Conservation (phyloP, 257 asterid species). For the Avicennia marina region DNA sequence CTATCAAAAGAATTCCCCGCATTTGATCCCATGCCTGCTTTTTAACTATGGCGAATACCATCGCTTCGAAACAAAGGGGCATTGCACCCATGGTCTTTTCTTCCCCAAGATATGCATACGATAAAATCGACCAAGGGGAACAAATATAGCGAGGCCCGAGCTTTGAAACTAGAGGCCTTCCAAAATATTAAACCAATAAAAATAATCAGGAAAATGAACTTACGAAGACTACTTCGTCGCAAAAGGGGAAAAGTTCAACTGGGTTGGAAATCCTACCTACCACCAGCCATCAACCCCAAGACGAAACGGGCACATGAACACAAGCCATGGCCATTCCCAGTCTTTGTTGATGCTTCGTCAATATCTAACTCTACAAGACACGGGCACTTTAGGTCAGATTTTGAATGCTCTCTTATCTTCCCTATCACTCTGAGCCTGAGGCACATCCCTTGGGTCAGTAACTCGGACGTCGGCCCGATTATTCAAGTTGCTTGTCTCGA, state of each 20-base stretch:
- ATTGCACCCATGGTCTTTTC: conserved; percentile 7
- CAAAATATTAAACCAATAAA: conserved; percentile 21
- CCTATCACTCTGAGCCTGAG: conserved; percentile 24
- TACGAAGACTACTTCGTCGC: conserved; percentile 6
- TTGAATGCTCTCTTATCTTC: conserved; percentile 30
- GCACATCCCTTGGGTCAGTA: conserved; percentile 29
- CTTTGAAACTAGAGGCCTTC: conserved; percentile 18
- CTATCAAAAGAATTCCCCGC: not conserved
- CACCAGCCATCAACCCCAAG: conserved; percentile 28
- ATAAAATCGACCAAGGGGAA: not conserved
- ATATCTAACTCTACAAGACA: conserved; percentile 18
- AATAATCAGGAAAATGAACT: conserved; percentile 31
- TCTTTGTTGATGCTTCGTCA: conserved; percentile 18
- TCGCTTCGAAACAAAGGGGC: not conserved
- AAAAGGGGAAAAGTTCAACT: conserved; percentile 7
- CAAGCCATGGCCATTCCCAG: conserved; percentile 18
- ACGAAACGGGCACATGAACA: conserved; percentile 19
- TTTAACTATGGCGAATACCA: not conserved
- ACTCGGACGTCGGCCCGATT: conserved; percentile 24
- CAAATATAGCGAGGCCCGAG: conserved; percentile 9
- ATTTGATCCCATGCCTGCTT: not conserved
- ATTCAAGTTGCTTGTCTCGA: conserved; percentile 25
- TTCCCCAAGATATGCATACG: conserved; percentile 22
- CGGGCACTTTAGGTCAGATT: conserved; percentile 17
- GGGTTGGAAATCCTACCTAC: conserved; percentile 22